Evolutionary conservation across 495 filamentous ascomycete species (phyloP), one percentile per base, ranked within the genome.

Genomic region (Glarea lozoyensis): DNA sequence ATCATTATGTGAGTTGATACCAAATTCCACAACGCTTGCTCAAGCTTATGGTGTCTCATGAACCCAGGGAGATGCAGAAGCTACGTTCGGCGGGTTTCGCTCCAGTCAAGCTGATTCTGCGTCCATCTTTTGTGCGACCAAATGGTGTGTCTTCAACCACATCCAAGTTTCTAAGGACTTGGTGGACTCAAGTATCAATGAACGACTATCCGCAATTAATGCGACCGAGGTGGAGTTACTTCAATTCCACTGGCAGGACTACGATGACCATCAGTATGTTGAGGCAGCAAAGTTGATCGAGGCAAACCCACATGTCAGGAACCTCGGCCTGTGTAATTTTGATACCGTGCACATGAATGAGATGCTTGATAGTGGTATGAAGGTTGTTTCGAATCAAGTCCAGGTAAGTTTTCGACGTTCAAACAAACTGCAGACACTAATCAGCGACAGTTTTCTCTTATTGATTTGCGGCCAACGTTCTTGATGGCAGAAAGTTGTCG

Each of bases 241-340:
- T 7, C 65, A 70, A 45, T 66, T 70, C 45, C 66, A 68, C 42
- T 70, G 65, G 64, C 61, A 68, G 47, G 54, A 67, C 50, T 70
- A 68, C 47, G 44, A 55, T 10, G 59, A 56, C 25, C 57, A 59
- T 43, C 56, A 60, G 30, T 68, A 70, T 22, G 53, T 70, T 29
- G 48, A 60, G 5, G 56, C 62, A 4, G 31, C 50, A 11, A 54
- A 59, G 42, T 56, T 62, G 30, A 55, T 59, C 20, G 48, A 54
- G 3, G 49, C 61, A 17, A 57, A 66, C 20, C 50, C 52, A 6
- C 47, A 62, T 1, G 56, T 67, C 1, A 37, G 50, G 29, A 43
- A 49, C 9, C 49, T 68, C 21, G 66, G 66, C 4, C 53, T 70
- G 1, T 67, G 64, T 49, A 68, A 70, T 52, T 67, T 68, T 48